These are phyloP conservation scores for Blastobotrys peoriensis DNA, from an alignment of 805 yeast species.

Conservation along the genomic window DNA sequence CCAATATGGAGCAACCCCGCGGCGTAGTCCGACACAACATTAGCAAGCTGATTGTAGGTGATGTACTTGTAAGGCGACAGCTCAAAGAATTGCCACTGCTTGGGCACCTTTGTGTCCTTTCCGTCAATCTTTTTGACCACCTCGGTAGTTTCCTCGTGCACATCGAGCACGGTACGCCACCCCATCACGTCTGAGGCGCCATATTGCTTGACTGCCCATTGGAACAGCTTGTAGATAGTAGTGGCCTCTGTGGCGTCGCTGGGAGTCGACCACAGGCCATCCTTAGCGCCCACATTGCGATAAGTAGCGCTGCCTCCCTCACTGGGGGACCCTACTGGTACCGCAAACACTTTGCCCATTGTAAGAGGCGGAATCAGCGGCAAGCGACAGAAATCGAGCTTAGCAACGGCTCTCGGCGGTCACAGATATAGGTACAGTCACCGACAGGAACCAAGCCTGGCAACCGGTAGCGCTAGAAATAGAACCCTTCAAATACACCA, in stretches of 20 bases:
- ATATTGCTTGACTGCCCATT: conserved; percentile 54
- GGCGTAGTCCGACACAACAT: conserved; percentile 50
- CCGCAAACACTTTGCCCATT: conserved; percentile 24
- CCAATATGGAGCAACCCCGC: conserved; percentile 76
- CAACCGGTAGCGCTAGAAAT: too few species aligned
- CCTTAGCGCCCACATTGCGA: conserved; percentile 28
- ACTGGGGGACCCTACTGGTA: conserved; percentile 29
- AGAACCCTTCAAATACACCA: too few species aligned
- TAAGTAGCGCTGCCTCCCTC: conserved; percentile 30
- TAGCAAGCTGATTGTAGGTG: conserved; percentile 51
- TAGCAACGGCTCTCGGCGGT: too few species aligned
- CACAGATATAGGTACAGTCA: too few species aligned
- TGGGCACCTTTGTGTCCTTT: conserved; percentile 60
- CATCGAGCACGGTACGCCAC: conserved; percentile 68
- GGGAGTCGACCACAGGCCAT: conserved; percentile 52
- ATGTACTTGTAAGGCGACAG: conserved; percentile 63
- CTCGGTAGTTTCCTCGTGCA: conserved; percentile 69
- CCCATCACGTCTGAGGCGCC: conserved; percentile 58
- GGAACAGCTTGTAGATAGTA: conserved; percentile 64
- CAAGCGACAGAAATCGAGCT: too few species aligned
- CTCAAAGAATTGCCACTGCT: conserved; percentile 85
- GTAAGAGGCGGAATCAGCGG: neutral
- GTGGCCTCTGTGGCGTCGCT: conserved; percentile 48
- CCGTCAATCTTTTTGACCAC: conserved; percentile 78
- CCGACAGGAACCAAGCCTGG: too few species aligned